These are phyloP conservation scores for Wickerhamiella slavikovae DNA, from an alignment of 805 yeast species.

Conservation along the genomic window DNA sequence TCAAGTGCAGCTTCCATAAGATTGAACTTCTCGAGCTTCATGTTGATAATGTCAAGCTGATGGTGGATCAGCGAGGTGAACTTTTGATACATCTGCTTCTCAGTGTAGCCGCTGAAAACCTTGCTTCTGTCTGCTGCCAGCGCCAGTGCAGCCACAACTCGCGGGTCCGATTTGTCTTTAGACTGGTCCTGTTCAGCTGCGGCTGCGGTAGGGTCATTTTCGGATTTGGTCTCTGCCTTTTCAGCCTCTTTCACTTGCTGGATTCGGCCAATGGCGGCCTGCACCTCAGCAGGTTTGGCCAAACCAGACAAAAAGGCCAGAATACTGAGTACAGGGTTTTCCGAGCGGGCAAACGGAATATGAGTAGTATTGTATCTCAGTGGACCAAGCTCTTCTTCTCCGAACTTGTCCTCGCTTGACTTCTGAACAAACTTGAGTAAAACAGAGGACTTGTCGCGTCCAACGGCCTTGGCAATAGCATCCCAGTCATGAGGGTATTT, in stretches of 20 bases:
- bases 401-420: slow-evolving; percentile 75
- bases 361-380: slow-evolving; percentile 56
- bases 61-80: slow-evolving; percentile 45
- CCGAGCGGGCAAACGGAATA: slow-evolving; percentile 65
- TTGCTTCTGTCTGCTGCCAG: slow-evolving; percentile 26
- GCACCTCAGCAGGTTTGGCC: slow-evolving; percentile 71
- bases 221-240: slow-evolving; percentile 1
- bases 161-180: slow-evolving; percentile 1
- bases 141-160: slow-evolving; percentile 41
- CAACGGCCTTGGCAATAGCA: slow-evolving; percentile 66
- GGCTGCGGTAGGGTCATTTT: slow-evolving; percentile 3
- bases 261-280: slow-evolving; percentile 29
- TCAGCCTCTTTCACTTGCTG: slow-evolving; percentile 25
- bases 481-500: slow-evolving; percentile 90
- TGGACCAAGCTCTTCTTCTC: slow-evolving; percentile 43
- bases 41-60: slow-evolving; percentile 52
- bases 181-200: slow-evolving; percentile 3
- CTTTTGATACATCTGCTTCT: slow-evolving; percentile 29
- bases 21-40: slow-evolving; percentile 46
- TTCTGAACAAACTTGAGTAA: slow-evolving; percentile 71
- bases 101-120: slow-evolving; percentile 11
- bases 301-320: slow-evolving; percentile 68
- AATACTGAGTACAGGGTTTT: slow-evolving; percentile 89
- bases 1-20: slow-evolving; percentile 38
- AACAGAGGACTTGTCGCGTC: slow-evolving; percentile 73